Percentiles rank a stretch among this genome's conserved stretches.
phyloP scores from a whole-genome alignment of 495 filamentous ascomycete species.

The Chaetomidium leptoderma region DNA sequence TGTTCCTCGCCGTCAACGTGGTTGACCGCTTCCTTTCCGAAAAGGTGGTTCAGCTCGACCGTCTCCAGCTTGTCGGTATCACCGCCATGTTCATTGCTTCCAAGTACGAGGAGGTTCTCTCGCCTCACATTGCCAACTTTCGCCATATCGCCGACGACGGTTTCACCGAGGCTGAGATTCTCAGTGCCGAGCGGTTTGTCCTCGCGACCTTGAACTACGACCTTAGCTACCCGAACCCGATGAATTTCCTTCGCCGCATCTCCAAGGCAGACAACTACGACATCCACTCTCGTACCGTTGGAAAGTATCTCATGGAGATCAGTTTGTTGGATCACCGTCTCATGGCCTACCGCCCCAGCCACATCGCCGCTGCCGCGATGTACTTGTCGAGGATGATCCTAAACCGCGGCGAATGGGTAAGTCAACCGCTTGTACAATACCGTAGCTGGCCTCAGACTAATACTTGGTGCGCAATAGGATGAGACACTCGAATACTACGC shows the following conservation, averaged over 20 bases:
- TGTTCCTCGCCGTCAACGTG: constrained; percentile 96
- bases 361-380: constrained; percentile 89
- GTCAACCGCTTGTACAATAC: constrained; percentile 27
- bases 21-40: constrained; percentile 94
- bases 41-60: constrained; percentile 91
- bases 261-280: constrained; percentile 98
- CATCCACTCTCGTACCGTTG: constrained; percentile 91
- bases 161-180: constrained; percentile 90
- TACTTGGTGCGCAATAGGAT: constrained; percentile 50
- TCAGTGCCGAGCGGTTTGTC: constrained; percentile 94
- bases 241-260: constrained; percentile 98
- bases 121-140: constrained; percentile 95
- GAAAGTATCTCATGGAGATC: constrained; percentile 98
- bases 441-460: background rate
- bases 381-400: constrained; percentile 87
- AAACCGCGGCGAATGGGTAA: constrained; percentile 84
- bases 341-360: constrained; percentile 79
- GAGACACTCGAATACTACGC: constrained; percentile 87
- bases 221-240: constrained; percentile 96
- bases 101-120: constrained; percentile 97
- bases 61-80: constrained; percentile 91
- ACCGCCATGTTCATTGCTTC: constrained; percentile 99
- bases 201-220: constrained; percentile 90
- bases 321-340: constrained; percentile 91
- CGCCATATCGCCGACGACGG: constrained; percentile 94